Evolutionary conservation across 768 basidiomycete species (phyloP).

Genomic region (Agrocybe chaxingu): DNA sequence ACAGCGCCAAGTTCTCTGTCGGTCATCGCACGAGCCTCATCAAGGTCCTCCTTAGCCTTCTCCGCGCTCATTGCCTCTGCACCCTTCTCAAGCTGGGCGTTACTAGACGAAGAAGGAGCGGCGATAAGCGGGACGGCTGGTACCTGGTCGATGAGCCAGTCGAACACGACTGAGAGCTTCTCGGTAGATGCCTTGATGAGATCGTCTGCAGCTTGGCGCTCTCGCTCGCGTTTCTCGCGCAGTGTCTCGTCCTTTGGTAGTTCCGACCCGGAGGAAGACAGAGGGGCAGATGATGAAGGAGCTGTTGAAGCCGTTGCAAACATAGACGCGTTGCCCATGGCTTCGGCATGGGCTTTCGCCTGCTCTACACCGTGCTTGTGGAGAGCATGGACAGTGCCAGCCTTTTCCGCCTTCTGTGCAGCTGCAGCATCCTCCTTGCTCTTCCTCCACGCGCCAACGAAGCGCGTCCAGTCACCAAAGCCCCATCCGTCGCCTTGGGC

Average conservation of each 20-base stretch:
- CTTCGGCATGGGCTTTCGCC: not conserved
- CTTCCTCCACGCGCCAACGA: slow-evolving; percentile 60
- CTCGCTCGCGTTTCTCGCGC: slow-evolving; percentile 20
- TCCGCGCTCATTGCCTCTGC: slow-evolving; percentile 1
- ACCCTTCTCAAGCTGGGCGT: slow-evolving; percentile 10
- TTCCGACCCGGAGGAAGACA: not conserved
- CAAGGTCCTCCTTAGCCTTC: not conserved
- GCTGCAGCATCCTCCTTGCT: slow-evolving; percentile 31
- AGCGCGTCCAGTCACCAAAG: slow-evolving; percentile 60
- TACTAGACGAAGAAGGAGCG: slow-evolving; percentile 11
- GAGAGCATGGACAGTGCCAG: not conserved
- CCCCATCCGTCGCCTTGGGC: slow-evolving; percentile 37
- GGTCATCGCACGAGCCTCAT: too few species aligned
- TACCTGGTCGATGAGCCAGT: slow-evolving; percentile 76
- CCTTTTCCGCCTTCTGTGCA: slow-evolving; percentile 9
- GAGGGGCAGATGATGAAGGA: not conserved
- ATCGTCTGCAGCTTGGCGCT: slow-evolving; percentile 14
- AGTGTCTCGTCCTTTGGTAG: slow-evolving; percentile 4
- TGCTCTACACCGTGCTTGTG: not conserved
- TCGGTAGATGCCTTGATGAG: slow-evolving; percentile 62
- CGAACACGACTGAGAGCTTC: slow-evolving; percentile 69
- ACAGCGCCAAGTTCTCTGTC: slow-evolving; percentile 1
- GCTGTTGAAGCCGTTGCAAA: not conserved
- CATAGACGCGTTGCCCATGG: not conserved
- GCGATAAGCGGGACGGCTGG: slow-evolving; percentile 27